Conservation (phyloP, 139 green algal genomes). For the Zygnema cylindricum region DNA sequence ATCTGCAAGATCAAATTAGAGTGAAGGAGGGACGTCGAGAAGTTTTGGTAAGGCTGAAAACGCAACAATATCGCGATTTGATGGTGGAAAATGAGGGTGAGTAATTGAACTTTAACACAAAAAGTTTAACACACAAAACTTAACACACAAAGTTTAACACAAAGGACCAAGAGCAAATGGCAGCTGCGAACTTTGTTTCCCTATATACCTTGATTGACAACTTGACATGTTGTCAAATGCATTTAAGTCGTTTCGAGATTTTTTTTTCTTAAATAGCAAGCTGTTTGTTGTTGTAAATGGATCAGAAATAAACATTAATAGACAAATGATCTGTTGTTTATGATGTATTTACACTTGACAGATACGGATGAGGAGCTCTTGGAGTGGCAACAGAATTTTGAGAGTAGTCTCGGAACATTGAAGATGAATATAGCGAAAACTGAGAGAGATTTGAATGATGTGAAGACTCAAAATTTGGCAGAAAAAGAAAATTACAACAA, state of each 20-base stretch:
- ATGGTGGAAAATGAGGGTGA: conserved; percentile 35
- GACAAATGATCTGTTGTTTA: no score
- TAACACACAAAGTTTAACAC: no score
- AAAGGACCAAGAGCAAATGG: no score
- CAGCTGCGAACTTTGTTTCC: no score
- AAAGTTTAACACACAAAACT: no score
- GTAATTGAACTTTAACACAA: no score
- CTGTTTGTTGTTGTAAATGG: no score
- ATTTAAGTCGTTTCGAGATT: no score
- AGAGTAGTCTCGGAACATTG: conserved; percentile 17
- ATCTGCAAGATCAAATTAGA: conserved; percentile 55
- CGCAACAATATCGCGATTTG: conserved; percentile 34
- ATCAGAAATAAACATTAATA: no score
- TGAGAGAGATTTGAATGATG: conserved; percentile 22
- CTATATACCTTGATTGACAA: no score
- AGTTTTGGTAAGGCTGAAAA: conserved; percentile 31
- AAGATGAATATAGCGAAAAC: conserved; percentile 6
- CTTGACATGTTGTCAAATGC: no score
- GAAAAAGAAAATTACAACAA: conserved; percentile 22
- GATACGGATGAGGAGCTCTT: conserved; percentile 49
- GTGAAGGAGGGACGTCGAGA: not conserved
- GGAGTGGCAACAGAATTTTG: conserved; percentile 49
- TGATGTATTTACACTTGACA: conserved; percentile 1
- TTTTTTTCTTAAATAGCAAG: no score
- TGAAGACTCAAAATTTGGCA: not conserved